Base-by-base conservation (phyloP, 495 filamentous ascomycete species). In the Aspergillus egyptiacus region DNA sequence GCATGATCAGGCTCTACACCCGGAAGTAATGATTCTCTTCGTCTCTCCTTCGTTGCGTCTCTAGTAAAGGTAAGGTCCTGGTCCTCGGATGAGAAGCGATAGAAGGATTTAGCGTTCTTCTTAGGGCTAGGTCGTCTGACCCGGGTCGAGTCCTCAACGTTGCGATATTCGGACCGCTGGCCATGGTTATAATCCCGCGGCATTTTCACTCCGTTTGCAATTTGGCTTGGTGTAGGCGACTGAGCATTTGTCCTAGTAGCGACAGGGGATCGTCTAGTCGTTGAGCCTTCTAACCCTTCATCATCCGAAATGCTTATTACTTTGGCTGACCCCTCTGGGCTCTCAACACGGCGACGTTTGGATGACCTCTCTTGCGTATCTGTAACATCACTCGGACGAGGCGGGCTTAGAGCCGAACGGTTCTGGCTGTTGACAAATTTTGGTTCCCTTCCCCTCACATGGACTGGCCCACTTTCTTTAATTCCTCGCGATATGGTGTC, bases 401-500 rank as follows among this genome's bases (percentile, higher is more conserved):
- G 41, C 5, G 34, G 4, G 22, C 42, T 36, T 27, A 19, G 19
- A 37, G 25, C 43, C 9, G 33, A 14, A 24, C 19, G 14, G 5
- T 4, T 2, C 19, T 55, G 40, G 1, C 14, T 42, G 18, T 18
- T 46, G 24, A 13, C 10, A 25, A 18, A 38, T 5, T 10, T 28
- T n/a, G 28, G 28, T 31, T 6, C 6, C 28, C 13, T 51, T 44
- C 51, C 2, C 35, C 59, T 61, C 11, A 63, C 61, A 23, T 41
- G 67, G 18, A 70, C 59, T n/a, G 71, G 64, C 6, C 68, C 69
- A 46, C 69, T 74, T 7, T 65, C 58, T 30, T 62, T 62, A 15
- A 56, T 30, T 23, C 62, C 64, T 2, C 37, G 27, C 3, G 66
- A 63, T 36, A 74, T 56, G 19, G 47, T 56, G 39, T 74, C 57